phyloP scores from a whole-genome alignment of 140 eudicot genomes.

The Oenanthe javanica region DNA sequence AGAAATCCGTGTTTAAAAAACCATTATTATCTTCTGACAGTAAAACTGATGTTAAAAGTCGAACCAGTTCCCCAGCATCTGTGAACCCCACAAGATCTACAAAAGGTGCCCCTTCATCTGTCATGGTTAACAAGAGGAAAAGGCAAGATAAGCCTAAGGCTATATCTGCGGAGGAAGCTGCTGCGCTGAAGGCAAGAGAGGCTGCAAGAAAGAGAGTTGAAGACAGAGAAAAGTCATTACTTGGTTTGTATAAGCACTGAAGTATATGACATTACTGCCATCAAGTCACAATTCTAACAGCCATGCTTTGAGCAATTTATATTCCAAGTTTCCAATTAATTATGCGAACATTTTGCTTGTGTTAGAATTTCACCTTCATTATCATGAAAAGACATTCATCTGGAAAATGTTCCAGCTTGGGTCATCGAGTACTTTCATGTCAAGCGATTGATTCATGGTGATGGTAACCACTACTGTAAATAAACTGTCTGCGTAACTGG shows the following conservation, averaged over 20 bases:
- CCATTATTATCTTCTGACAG: conserved; percentile 35
- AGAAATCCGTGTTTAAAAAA: conserved; percentile 42
- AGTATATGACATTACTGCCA: not conserved
- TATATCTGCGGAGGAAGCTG: conserved; percentile 72
- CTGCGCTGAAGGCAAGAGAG: conserved; percentile 86
- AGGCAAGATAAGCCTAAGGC: conserved; percentile 70
- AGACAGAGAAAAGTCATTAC: conserved; percentile 77
- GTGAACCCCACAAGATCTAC: conserved; percentile 55
- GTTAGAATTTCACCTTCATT: not conserved
- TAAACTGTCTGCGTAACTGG: not conserved
- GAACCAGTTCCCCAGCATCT: conserved; percentile 32
- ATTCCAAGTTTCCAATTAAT: not conserved
- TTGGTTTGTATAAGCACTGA: conserved; percentile 78
- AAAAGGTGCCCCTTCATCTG: conserved; percentile 63
- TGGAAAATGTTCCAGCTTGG: not conserved
- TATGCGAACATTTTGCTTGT: not conserved
- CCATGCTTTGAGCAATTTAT: not conserved
- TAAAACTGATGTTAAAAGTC: conserved; percentile 30
- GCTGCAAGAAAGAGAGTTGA: conserved; percentile 95
- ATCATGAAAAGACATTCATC: not conserved
- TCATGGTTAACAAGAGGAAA: conserved; percentile 70
- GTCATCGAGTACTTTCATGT: not conserved
- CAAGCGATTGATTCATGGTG: not conserved
- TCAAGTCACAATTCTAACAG: not conserved
- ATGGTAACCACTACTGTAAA: not conserved